phyloP scores from a whole-genome alignment of 495 filamentous ascomycete species.

The Alectoria sarmentosa region DNA sequence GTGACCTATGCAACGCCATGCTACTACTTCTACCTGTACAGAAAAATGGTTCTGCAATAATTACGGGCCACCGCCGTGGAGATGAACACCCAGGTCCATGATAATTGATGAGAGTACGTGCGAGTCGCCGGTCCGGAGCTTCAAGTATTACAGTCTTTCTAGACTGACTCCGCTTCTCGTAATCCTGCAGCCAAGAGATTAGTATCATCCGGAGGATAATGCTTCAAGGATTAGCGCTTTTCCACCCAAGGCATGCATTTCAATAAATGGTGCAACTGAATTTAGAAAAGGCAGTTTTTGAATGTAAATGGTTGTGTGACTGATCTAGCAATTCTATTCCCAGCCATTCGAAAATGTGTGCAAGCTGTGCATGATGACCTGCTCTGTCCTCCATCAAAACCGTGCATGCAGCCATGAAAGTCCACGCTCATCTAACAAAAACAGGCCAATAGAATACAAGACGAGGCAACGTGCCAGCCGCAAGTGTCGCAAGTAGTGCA shows the following conservation, averaged over 20 bases:
- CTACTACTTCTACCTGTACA: no score
- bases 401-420: background rate
- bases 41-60: no score
- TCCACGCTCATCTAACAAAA: constrained; percentile 1
- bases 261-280: background rate
- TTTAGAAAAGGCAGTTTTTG: background rate
- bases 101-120: no score
- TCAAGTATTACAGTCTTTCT: no score
- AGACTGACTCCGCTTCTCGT: no score
- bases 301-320: background rate
- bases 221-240: no score
- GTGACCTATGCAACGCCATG: no score
- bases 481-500: background rate
- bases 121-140: no score
- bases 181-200: no score
- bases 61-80: no score
- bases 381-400: background rate
- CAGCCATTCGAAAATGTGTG: background rate
- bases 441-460: background rate
- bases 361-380: background rate
- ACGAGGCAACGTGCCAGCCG: background rate
- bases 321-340: background rate
- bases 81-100: no score
- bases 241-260: background rate
- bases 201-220: no score